Evolutionary conservation across 768 basidiomycete species (phyloP), one percentile per base, ranked within the genome.

Genomic region (Leucocoprinus sp.): DNA sequence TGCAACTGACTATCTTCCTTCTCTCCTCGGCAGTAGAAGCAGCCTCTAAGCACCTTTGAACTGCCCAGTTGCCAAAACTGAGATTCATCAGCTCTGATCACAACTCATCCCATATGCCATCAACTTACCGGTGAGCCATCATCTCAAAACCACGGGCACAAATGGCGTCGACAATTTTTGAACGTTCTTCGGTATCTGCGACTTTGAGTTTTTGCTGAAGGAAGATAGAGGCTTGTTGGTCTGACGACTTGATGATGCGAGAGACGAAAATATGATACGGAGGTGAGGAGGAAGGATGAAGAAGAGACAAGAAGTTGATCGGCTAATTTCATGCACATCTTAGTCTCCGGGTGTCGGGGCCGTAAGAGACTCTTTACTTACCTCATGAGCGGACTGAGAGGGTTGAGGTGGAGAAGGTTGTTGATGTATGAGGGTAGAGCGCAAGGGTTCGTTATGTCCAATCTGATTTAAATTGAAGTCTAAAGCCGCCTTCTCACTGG

Each of bases 41-140:
- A 0, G 84, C 84, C 55, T 92, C 89, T 3, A 91, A 66, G 59
- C 89, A 91, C 46, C 89, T 70, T 60, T 92, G 89, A 28, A 91
- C 88, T 0, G 88, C 88, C 88, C 88, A 91, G 55, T 92, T 92
- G 2, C 89, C 89, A 52, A 92, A 92, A n/a, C 88, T 87, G 38
- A 21, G 23, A 39, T 37, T 42, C 27, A 33, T 50, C 38, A 45
- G 37, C 26, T 27, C 29, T 39, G 48, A 14, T 31, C 35, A 51
- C 40, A 50, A 37, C 3, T 21, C 21, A 22, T 5, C n/a, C 27
- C 42, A 51, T 15, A 15, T 14, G 31, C 11, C 27, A 41, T 38
- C 9, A 21, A 53, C 63, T 28, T 57, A 84, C 84, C 86, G 72
- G 59, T 89, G 83, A 47, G 86, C 88, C 89, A 92, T 92, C 89